These are phyloP conservation scores for Leccinum uliginosum DNA, from an alignment of 768 basidiomycete species.

Conservation along the genomic window DNA sequence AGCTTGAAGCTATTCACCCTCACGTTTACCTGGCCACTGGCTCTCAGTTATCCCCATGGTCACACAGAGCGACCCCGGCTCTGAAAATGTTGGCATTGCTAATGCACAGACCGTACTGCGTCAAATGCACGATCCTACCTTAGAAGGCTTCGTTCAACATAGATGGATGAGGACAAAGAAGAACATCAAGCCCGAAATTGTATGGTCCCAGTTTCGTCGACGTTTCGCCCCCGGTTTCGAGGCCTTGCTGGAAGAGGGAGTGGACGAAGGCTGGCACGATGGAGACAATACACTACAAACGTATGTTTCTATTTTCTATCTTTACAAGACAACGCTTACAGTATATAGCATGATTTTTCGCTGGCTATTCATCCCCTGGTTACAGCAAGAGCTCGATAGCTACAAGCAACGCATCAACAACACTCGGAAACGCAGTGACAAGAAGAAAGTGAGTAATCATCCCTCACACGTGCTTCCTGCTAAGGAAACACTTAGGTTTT, in stretches of 20 bases:
- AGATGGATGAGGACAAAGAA: not conserved
- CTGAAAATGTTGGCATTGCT: not conserved
- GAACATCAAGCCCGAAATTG: not conserved
- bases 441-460: not conserved
- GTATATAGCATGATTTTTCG: not conserved
- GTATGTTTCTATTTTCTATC: not conserved
- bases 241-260: not conserved
- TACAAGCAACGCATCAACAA: not conserved
- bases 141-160: not conserved
- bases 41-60: not conserved
- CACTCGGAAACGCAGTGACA: not conserved
- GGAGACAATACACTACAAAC: not conserved
- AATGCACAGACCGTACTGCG: not conserved
- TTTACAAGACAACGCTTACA: not conserved
- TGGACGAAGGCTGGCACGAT: not conserved
- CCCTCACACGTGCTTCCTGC: not conserved
- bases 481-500: not conserved
- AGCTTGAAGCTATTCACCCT: not conserved
- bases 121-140: not conserved
- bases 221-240: not conserved
- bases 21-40: not conserved
- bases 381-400: not conserved
- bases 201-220: not conserved
- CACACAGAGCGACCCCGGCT: not conserved
- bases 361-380: not conserved